Percentiles rank a stretch among this genome's conserved stretches.
These are phyloP conservation scores for Actinomortierella ambigua DNA, from an alignment of 371 early-diverging fungal species.

Conservation along the genomic window DNA sequence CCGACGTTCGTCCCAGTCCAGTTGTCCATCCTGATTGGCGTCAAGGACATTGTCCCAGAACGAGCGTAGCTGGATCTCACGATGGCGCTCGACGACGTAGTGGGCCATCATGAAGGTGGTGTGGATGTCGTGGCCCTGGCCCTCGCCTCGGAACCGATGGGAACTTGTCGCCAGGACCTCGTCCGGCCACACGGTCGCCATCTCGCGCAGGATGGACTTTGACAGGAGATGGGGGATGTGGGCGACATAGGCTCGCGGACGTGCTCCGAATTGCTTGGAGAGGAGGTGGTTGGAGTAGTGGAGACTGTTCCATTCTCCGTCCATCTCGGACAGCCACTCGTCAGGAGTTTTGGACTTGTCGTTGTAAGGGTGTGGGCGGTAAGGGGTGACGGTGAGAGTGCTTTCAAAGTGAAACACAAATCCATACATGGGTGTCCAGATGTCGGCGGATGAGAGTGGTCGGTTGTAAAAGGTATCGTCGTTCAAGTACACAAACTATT, in stretches of 20 bases:
- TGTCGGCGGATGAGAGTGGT: slow-evolving; percentile 24
- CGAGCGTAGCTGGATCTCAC: slow-evolving; percentile 43
- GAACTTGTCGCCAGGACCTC: slow-evolving; percentile 28
- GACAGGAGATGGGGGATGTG: slow-evolving; percentile 44
- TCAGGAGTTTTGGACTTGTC: neutral
- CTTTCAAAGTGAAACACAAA: slow-evolving; percentile 45
- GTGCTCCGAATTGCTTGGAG: slow-evolving; percentile 42
- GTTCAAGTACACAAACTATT: slow-evolving; percentile 46
- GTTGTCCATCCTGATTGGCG: slow-evolving; percentile 19
- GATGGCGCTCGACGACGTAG: slow-evolving; percentile 43
- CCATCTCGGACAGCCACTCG: slow-evolving; percentile 4
- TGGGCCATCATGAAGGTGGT: slow-evolving; percentile 45
- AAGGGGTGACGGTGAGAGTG: slow-evolving; percentile 27
- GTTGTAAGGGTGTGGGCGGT: slow-evolving; percentile 11
- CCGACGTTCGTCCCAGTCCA: slow-evolving; percentile 39
- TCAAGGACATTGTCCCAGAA: slow-evolving; percentile 35
- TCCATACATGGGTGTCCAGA: slow-evolving; percentile 46
- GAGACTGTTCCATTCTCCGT: slow-evolving; percentile 46
- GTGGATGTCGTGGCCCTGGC: slow-evolving; percentile 33
- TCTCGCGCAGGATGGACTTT: slow-evolving; percentile 36
- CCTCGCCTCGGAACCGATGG: slow-evolving; percentile 44
- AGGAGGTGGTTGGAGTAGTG: slow-evolving; percentile 42
- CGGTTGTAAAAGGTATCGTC: slow-evolving; percentile 45
- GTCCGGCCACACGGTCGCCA: slow-evolving; percentile 26
- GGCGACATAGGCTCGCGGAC: slow-evolving; percentile 38